phyloP scores from a whole-genome alignment of 179 eudicot genomes.

The Sideroxylon spinosum region DNA sequence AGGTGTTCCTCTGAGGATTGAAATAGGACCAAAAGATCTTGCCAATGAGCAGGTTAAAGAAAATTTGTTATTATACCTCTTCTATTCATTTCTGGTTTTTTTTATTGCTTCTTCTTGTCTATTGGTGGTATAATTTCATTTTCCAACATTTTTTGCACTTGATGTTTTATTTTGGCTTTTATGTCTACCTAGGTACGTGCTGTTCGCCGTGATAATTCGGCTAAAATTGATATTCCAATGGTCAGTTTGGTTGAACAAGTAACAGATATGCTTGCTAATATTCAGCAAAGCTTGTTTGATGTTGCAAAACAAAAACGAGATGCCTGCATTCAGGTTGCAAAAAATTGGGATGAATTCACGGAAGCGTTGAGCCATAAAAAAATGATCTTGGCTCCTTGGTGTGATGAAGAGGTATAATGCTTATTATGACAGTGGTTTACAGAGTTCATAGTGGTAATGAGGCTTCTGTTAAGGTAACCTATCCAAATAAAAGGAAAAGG shows the following conservation, averaged over 20 bases:
- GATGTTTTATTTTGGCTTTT: background rate
- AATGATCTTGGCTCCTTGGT: slow-evolving; percentile 97
- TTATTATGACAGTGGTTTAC: background rate
- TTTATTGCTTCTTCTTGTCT: background rate
- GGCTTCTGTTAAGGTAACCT: background rate
- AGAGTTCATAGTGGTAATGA: background rate
- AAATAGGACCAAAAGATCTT: slow-evolving; percentile 60
- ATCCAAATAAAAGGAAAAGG: background rate
- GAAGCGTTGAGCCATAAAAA: slow-evolving; percentile 83
- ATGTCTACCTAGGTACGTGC: slow-evolving; percentile 52
- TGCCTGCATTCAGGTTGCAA: slow-evolving; percentile 59
- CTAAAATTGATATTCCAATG: slow-evolving; percentile 71
- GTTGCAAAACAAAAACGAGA: slow-evolving; percentile 84
- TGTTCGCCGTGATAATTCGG: slow-evolving; percentile 83
- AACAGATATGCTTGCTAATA: slow-evolving; percentile 24
- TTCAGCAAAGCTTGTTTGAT: slow-evolving; percentile 68
- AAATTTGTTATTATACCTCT: background rate
- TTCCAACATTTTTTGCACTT: background rate
- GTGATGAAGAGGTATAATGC: slow-evolving; percentile 86
- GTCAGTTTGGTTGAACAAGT: slow-evolving; percentile 20
- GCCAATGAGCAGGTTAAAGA: slow-evolving; percentile 44
- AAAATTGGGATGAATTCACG: slow-evolving; percentile 88
- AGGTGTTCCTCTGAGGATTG: slow-evolving; percentile 95
- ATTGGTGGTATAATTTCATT: background rate
- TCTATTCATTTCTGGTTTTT: background rate